Conservation (phyloP, 164 flowering plant genomes). For the Echeveria elegans region DNA sequence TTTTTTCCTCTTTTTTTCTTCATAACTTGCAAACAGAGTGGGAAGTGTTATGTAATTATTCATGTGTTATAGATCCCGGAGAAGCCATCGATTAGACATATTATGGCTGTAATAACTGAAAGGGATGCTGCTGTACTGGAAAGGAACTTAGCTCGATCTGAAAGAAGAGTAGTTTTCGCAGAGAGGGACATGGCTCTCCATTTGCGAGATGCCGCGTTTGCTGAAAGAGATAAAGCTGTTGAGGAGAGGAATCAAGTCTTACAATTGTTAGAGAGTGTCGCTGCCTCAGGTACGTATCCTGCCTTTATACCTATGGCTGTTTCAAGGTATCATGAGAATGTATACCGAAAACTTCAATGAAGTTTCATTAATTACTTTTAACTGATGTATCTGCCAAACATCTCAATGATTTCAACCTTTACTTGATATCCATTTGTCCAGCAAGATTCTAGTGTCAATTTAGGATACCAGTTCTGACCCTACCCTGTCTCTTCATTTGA, state of each 20-base stretch:
- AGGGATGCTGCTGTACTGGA: constrained; percentile 7
- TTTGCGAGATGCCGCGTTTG: constrained; percentile 1
- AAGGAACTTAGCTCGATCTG: neutral
- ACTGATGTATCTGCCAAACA: no score
- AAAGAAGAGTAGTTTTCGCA: neutral
- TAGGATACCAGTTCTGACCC: no score
- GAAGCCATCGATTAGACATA: constrained; percentile 4
- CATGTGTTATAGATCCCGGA: neutral
- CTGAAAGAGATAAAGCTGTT: constrained; percentile 6
- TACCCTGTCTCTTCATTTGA: no score
- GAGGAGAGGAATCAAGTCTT: constrained; percentile 4
- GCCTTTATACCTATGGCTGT: no score
- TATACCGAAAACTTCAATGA: neutral
- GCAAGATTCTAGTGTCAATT: no score
- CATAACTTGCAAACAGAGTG: neutral
- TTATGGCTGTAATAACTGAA: constrained; percentile 1
- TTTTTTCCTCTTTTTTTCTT: neutral
- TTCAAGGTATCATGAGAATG: neutral
- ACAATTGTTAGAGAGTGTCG: neutral
- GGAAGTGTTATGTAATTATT: neutral
- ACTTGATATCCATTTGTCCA: no score
- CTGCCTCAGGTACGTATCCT: neutral
- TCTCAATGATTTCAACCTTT: no score
- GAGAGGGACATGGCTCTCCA: constrained; percentile 1
- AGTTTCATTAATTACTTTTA: neutral